Conservation (phyloP, 2,329 filamentous ascomycete species). For the Talaromyces sp. region DNA sequence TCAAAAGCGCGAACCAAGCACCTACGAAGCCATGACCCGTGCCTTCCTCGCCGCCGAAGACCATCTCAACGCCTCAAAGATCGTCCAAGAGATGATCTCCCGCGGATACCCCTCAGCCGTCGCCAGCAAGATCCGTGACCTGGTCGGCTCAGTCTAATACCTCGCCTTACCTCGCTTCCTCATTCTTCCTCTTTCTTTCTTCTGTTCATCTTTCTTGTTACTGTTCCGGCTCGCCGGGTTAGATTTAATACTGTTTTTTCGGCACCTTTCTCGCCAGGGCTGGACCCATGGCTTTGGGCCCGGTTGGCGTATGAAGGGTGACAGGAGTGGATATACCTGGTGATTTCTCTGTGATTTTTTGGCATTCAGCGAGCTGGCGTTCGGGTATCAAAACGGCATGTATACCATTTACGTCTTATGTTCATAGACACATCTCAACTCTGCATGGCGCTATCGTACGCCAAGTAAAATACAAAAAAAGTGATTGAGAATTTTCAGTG, state of each 20-base stretch:
- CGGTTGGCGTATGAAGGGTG: constrained; percentile 30
- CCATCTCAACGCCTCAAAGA: constrained; percentile 71
- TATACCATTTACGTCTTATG: constrained; percentile 23
- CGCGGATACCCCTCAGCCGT: constrained; percentile 91
- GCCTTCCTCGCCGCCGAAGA: constrained; percentile 86
- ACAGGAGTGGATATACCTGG: constrained; percentile 26
- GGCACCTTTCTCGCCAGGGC: constrained; percentile 31
- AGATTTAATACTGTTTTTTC: constrained; percentile 25
- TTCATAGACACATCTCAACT: constrained; percentile 34
- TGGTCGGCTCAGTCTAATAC: constrained; percentile 61
- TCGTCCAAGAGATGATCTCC: constrained; percentile 87
- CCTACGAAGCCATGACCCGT: constrained; percentile 97
- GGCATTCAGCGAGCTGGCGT: constrained; percentile 30
- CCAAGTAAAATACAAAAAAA: constrained; percentile 27
- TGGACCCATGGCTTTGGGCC: constrained; percentile 36
- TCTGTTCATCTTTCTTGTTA: constrained; percentile 10
- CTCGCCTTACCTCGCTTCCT: constrained; percentile 9
- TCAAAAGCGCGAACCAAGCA: constrained; percentile 88
- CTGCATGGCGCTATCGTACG: constrained; percentile 23
- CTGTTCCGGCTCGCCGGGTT: constrained; percentile 17
- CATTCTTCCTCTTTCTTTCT: constrained; percentile 1
- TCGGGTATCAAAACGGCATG: constrained; percentile 24
- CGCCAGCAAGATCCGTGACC: constrained; percentile 88
- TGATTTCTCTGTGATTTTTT: constrained; percentile 14
- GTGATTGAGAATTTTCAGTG: constrained; percentile 14